These are phyloP conservation scores for Citrus medica DNA, from an alignment of 345 rosid genomes.

Conservation along the genomic window DNA sequence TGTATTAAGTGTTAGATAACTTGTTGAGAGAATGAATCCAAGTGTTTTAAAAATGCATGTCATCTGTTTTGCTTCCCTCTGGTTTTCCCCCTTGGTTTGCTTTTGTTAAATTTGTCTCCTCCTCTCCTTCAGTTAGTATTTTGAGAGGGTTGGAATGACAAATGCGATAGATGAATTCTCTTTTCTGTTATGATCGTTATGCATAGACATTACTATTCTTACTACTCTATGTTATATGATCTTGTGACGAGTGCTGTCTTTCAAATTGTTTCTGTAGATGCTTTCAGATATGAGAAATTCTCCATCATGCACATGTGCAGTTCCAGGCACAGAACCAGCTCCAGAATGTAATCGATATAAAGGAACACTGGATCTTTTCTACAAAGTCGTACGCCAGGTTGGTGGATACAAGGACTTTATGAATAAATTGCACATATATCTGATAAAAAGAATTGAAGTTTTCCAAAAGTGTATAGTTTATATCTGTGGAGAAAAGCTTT, in stretches of 20 bases:
- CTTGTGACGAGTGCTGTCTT: not conserved
- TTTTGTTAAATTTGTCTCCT: not conserved
- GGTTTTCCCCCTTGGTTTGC: not conserved
- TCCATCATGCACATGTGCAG: constrained; percentile 43
- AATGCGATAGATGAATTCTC: not conserved
- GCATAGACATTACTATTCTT: not conserved
- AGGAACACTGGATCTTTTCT: constrained; percentile 84
- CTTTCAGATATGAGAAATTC: constrained; percentile 52
- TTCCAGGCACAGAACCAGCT: constrained; percentile 50
- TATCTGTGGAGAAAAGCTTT: not conserved
- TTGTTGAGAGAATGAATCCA: too few relatives aligned
- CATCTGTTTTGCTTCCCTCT: not conserved
- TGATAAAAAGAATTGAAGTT: not conserved
- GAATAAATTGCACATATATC: not conserved
- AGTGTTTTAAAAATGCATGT: not conserved
- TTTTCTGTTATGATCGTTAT: not conserved
- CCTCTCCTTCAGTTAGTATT: not conserved
- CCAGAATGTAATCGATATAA: constrained; percentile 68
- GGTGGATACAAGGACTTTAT: constrained; percentile 13
- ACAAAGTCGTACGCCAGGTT: constrained; percentile 83
- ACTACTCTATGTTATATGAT: not conserved
- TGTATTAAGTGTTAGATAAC: not conserved
- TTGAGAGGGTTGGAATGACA: not conserved
- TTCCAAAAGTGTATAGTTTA: not conserved
- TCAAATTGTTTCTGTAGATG: constrained; percentile 33